Base-by-base conservation (phyloP, 305 asterid genomes). In the Stenogyne calaminthoides region DNA sequence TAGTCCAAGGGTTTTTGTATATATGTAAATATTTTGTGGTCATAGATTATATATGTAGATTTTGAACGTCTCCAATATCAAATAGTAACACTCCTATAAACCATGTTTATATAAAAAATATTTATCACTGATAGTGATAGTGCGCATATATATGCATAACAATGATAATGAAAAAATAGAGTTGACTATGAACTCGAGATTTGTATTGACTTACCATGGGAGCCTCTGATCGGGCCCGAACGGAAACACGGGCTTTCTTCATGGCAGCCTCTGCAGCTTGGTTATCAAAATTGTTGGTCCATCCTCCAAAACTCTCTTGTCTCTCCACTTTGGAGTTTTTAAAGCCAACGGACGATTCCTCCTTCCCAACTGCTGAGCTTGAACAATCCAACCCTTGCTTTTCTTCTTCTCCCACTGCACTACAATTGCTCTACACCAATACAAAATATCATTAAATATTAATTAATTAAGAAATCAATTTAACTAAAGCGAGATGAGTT, bases 231-330 rank as follows among this genome's bases (percentile, higher is more conserved):
- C 82, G 73, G 67, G 85, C 84, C 4, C 88, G 80, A 60, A 86
- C 86, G 0, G 88, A 83, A 34, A 86, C 90, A 0, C 90, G 86
- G 37, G 84, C 88, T 69, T 81, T 86, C 65, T 73, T 77, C 76
- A 81, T 80, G 16, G 85, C 69, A 7, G 84, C 82, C 65, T 84
- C 83, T 0, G 76, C 58, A 9, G 80, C 64, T 9, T 60, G 70
- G 29, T 73, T 70, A 47, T 72, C 72, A 40, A 63, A 1, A 10
- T 49, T 67, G 3, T 49, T 68, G 1, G 82, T 49, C 75, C 80
- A 66, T 18, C 66, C 79, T 61, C 46, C 65, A 19, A 54, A 49
- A 5, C 52, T 62, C 42, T 65, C 19, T 16, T 5, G 7, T 32
- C 29, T 25, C 29, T 74, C 81, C 3, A 65, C 70, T 47, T 44